A percentile compares a stretch with the other conserved stretches of the same genome.
phyloP scores from a whole-genome alignment of 345 rosid genomes.

The Sisymbrium irio region DNA sequence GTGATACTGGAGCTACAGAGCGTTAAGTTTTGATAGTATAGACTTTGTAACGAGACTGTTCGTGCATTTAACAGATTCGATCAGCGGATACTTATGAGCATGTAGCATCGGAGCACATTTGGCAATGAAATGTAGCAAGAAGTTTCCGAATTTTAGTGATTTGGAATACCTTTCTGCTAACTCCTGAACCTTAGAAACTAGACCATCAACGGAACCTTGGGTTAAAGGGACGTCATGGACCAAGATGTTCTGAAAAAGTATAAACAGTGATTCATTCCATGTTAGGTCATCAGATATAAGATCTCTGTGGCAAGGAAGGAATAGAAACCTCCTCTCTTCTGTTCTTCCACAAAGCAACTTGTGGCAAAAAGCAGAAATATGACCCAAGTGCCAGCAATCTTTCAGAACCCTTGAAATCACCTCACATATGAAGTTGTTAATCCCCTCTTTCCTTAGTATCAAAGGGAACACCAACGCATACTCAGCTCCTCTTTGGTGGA shows the following conservation, averaged over 20 bases:
- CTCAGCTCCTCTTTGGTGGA: slow-evolving; percentile 61
- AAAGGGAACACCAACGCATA: slow-evolving; percentile 57
- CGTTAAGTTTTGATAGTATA: slow-evolving; percentile 52
- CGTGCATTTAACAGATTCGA: slow-evolving; percentile 56
- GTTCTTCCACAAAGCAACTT: slow-evolving; percentile 59
- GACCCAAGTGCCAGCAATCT: slow-evolving; percentile 79
- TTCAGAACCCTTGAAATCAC: slow-evolving; percentile 52
- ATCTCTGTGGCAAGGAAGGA: slow-evolving; percentile 57
- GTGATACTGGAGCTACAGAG: slow-evolving; percentile 41
- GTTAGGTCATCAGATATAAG: slow-evolving; percentile 52
- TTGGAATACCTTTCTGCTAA: slow-evolving; percentile 45
- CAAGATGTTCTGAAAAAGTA: slow-evolving; percentile 57
- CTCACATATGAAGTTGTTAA: slow-evolving; percentile 56
- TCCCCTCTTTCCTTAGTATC: slow-evolving; percentile 52
- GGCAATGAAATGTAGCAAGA: slow-evolving; percentile 54
- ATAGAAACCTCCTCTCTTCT: slow-evolving; percentile 41
- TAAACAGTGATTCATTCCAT: slow-evolving; percentile 68
- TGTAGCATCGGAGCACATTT: slow-evolving; percentile 47
- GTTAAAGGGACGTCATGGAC: slow-evolving; percentile 53
- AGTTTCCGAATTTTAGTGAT: slow-evolving; percentile 70
- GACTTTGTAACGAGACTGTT: slow-evolving; percentile 67
- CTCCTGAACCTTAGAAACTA: slow-evolving; percentile 39
- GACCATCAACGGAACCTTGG: slow-evolving; percentile 58
- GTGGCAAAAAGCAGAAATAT: slow-evolving; percentile 64
- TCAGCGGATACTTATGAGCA: slow-evolving; percentile 48